A percentile compares a stretch with the other conserved stretches of the same genome.
phyloP scores from a whole-genome alignment of 148 eudicot species.

The Fagopyrum esculentum region DNA sequence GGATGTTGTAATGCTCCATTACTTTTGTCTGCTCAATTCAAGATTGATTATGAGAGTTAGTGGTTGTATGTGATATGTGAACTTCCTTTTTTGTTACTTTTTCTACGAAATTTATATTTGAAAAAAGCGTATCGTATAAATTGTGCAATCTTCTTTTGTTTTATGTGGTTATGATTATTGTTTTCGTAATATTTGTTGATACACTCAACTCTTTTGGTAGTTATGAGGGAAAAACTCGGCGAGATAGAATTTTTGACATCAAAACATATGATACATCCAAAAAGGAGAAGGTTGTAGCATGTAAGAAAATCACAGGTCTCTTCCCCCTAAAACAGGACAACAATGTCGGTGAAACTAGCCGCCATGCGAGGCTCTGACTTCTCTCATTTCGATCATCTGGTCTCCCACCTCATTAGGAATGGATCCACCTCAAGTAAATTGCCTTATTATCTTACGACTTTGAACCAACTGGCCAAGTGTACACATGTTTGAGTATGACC shows the following conservation, averaged over 20 bases:
- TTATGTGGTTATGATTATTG: background rate
- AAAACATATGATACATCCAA: slow-evolving; percentile 35
- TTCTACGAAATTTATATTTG: background rate
- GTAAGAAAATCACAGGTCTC: too few species aligned
- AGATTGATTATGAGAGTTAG: slow-evolving; percentile 45
- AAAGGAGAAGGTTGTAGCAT: slow-evolving; percentile 46
- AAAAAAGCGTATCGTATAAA: background rate
- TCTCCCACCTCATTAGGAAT: slow-evolving; percentile 61
- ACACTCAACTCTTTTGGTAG: slow-evolving; percentile 17
- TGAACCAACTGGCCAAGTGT: too few species aligned
- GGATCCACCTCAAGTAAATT: too few species aligned
- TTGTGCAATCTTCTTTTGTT: background rate
- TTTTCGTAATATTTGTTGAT: background rate
- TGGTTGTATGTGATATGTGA: background rate
- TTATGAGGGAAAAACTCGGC: slow-evolving; percentile 32
- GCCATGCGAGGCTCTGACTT: too few species aligned
- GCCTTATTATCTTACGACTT: too few species aligned
- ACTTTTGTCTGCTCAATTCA: slow-evolving; percentile 41
- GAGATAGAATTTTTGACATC: slow-evolving; percentile 35
- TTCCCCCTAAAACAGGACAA: too few species aligned
- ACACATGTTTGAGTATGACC: too few species aligned
- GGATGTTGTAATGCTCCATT: slow-evolving; percentile 41
- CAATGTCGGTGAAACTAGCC: too few species aligned
- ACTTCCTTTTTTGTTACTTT: background rate
- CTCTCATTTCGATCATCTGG: slow-evolving; percentile 56